A percentile compares a stretch with the other conserved stretches of the same genome.
phyloP scores from a whole-genome alignment of 2,329 filamentous ascomycete species.

The Fusarium sp. region DNA sequence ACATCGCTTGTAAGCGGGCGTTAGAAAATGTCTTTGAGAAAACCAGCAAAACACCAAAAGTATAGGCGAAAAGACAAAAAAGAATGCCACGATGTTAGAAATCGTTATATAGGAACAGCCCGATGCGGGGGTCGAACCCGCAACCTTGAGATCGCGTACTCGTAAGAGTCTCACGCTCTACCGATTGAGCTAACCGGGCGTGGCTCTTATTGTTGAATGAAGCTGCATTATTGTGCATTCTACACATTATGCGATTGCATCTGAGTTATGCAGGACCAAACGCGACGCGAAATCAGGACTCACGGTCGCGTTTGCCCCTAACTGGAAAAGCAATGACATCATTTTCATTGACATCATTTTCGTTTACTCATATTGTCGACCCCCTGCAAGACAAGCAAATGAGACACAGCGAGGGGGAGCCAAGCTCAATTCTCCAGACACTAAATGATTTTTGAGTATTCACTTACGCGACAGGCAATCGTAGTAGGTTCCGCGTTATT shows the following conservation, averaged over 20 bases:
- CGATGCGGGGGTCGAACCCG: slow-evolving; percentile 64
- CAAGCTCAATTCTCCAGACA: background rate
- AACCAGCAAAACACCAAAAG: too few relatives aligned
- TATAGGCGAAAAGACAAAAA: background rate
- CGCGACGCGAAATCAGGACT: background rate
- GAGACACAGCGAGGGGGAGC: too few relatives aligned
- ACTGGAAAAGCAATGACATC: background rate
- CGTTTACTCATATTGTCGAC: too few relatives aligned
- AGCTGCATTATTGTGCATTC: accelerated
- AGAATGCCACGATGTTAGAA: slow-evolving; percentile 24
- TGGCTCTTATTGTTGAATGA: slow-evolving; percentile 44
- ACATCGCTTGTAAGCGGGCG: background rate
- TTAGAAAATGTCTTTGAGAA: background rate
- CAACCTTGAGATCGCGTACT: slow-evolving; percentile 63
- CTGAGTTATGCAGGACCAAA: background rate
- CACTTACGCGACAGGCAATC: background rate
- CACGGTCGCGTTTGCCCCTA: background rate
- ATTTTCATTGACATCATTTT: too few relatives aligned
- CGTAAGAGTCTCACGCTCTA: slow-evolving; percentile 77
- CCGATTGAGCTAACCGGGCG: slow-evolving; percentile 52
- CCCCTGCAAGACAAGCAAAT: background rate
- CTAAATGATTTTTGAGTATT: too few relatives aligned
- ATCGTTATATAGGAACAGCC: slow-evolving; percentile 51
- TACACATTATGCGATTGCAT: background rate
- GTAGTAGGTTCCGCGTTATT: accelerated